Evolutionary conservation across 2,329 filamentous ascomycete genomes (phyloP).

Genomic region (Fusarium veterinarium): DNA sequence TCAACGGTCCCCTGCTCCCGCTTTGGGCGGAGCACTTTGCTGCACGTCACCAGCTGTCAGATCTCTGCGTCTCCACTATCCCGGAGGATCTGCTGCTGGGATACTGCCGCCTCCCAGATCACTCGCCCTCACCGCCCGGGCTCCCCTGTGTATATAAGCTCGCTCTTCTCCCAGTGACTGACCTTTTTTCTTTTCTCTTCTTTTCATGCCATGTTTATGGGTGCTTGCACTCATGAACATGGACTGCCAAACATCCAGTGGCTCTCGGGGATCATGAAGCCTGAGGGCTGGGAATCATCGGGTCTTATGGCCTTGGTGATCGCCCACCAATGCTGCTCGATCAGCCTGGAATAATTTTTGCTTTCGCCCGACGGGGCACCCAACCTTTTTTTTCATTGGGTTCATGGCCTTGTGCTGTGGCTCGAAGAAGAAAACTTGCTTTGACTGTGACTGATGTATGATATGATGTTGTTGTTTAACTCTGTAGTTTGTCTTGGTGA

Average conservation of each 20-base stretch:
- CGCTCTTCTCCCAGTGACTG: not conserved
- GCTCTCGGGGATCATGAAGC: slow-evolving; percentile 22
- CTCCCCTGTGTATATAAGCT: not conserved
- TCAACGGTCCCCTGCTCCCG: slow-evolving; percentile 1
- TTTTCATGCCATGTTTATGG: not conserved
- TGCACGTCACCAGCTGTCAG: slow-evolving; percentile 1
- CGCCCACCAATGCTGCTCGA: too few species aligned
- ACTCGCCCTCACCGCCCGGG: slow-evolving; percentile 20
- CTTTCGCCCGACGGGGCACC: not conserved
- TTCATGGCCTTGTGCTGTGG: slow-evolving; percentile 17
- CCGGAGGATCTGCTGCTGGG: slow-evolving; percentile 2
- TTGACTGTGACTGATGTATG: not conserved
- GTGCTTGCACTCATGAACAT: too few species aligned
- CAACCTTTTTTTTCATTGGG: slow-evolving; percentile 33
- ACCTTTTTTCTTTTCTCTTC: slow-evolving; percentile 3
- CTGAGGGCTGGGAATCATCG: slow-evolving; percentile 18
- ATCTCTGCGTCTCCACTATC: not conserved
- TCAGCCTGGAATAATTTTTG: slow-evolving; percentile 32
- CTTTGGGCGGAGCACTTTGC: not conserved
- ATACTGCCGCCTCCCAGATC: slow-evolving; percentile 19
- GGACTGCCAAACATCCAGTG: slow-evolving; percentile 4
- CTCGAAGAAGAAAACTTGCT: slow-evolving; percentile 37
- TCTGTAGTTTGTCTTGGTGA: not conserved
- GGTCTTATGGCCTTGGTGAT: not conserved
- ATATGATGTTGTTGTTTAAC: not conserved